Base-by-base conservation (phyloP, 176 grass and related monocot species). In the Panicum miliaceum region DNA sequence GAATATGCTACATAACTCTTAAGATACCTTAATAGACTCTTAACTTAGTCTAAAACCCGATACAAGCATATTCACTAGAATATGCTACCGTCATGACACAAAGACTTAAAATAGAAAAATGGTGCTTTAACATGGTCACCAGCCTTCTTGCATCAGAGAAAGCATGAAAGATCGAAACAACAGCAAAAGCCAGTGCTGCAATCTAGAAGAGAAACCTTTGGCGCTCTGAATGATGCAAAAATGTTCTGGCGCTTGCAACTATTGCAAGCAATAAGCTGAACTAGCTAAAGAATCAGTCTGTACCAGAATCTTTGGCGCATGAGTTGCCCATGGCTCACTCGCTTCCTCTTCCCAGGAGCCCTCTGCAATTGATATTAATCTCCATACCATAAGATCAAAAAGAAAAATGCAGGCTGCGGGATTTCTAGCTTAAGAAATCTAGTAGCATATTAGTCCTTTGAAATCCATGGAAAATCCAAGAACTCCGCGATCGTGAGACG, bases 311-410 rank as follows among this genome's bases (percentile, higher is more conserved):
- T n/a, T 35, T 38, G 34, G 34, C 11, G 29, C 50, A 56, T 22
- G 18, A 37, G 48, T 75, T 75, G 72, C 72, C 47, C 72, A 75
- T 75, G 11, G 73, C 34, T 75, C 34, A n/a, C 6, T 32, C 50
- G 54, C 72, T 23, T 37, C 50, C 18, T 57, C 32, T 38, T n/a
- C 71, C 22, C 27, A n/a, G 51, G 10, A 76, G 22, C 8, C 10
- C 19, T 15, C 73, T 76, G 51, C 50, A 57, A 57, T 37, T 38
- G 16, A 76, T 12, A 76, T 20, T 19, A 76, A n/a, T 36, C 20
- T 11, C 12, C 11, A 43, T 54, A 48, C 8, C 18, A n/a, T 22
- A 22, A 75, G 72, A 32, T 32, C n/a, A 4, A 13, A 7, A 48
- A 34, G 2, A 52, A 73, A 34, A 34, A 73, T 32, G 18, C 35